Percentiles rank a stretch among this genome's conserved stretches.
These are phyloP conservation scores for Nepenthes mirabilis DNA, from an alignment of 148 eudicot genomes.

Conservation along the genomic window DNA sequence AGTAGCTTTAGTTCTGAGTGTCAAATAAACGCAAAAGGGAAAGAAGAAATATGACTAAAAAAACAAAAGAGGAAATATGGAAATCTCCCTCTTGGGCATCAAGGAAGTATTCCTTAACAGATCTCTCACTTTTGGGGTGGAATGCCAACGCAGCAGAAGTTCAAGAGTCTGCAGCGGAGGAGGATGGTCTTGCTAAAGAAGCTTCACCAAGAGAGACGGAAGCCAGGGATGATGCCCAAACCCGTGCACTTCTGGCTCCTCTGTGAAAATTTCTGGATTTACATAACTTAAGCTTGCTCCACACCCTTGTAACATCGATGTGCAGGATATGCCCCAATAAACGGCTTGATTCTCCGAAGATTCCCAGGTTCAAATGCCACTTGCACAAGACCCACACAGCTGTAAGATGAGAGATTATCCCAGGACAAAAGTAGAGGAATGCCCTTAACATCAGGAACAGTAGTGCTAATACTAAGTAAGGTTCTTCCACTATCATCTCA, in stretches of 20 bases:
- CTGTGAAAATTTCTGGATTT: constrained; percentile 44
- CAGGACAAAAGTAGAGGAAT: constrained; percentile 28
- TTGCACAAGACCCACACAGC: constrained; percentile 33
- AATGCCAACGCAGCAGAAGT: background rate
- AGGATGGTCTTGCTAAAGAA: constrained; percentile 27
- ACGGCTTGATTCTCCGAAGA: constrained; percentile 55
- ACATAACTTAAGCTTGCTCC: constrained; percentile 35
- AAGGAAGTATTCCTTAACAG: background rate
- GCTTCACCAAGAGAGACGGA: constrained; percentile 52
- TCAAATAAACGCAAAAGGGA: background rate
- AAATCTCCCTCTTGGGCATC: too few relatives aligned
- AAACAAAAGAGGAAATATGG: too few relatives aligned
- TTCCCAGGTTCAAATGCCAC: constrained; percentile 39
- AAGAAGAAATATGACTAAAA: too few relatives aligned
- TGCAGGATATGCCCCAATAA: constrained; percentile 38
- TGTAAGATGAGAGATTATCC: constrained; percentile 15
- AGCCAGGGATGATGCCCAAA: constrained; percentile 68
- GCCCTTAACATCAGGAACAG: constrained; percentile 29
- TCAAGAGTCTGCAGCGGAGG: background rate
- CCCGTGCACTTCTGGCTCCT: constrained; percentile 51
- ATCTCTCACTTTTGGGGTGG: background rate
- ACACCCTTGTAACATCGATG: constrained; percentile 35
- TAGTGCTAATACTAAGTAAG: constrained; percentile 35
- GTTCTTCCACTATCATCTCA: constrained; percentile 35
- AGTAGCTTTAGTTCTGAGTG: background rate